phyloP scores from a whole-genome alignment of 305 asterid genomes.

The Fraxinus sp. region DNA sequence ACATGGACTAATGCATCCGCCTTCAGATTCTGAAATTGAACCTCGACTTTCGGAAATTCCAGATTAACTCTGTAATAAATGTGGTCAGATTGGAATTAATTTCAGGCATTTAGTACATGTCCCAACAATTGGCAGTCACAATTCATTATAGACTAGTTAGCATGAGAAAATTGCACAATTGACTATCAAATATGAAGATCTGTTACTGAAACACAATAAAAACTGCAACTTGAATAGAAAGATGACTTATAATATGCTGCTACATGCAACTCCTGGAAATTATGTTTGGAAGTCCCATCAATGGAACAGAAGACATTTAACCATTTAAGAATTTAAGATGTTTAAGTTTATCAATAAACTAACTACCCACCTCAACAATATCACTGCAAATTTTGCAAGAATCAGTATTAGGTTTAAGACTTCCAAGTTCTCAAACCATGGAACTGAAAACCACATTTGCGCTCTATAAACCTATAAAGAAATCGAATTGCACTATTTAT shows the following conservation, averaged over 20 bases:
- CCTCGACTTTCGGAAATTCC: constrained; percentile 69
- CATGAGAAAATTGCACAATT: neutral
- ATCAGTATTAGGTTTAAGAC: neutral
- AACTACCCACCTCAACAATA: neutral
- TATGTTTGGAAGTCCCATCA: neutral
- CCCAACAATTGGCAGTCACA: neutral
- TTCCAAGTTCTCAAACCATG: neutral
- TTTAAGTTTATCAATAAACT: neutral
- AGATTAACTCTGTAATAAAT: constrained; percentile 51
- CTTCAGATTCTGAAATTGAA: constrained; percentile 62
- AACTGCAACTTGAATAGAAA: neutral
- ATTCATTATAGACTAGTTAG: neutral
- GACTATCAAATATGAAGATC: neutral
- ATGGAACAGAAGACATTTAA: neutral
- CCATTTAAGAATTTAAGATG: neutral
- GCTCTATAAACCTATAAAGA: neutral
- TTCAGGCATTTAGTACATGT: neutral
- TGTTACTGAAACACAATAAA: neutral
- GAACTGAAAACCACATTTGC: neutral
- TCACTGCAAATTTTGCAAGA: neutral
- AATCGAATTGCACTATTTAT: neutral
- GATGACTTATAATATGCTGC: neutral
- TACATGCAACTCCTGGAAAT: neutral
- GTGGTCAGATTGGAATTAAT: neutral
- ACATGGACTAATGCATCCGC: constrained; percentile 67